phyloP scores from a whole-genome alignment of 2,329 filamentous ascomycete species.

The Teratosphaeria zuluensis region DNA sequence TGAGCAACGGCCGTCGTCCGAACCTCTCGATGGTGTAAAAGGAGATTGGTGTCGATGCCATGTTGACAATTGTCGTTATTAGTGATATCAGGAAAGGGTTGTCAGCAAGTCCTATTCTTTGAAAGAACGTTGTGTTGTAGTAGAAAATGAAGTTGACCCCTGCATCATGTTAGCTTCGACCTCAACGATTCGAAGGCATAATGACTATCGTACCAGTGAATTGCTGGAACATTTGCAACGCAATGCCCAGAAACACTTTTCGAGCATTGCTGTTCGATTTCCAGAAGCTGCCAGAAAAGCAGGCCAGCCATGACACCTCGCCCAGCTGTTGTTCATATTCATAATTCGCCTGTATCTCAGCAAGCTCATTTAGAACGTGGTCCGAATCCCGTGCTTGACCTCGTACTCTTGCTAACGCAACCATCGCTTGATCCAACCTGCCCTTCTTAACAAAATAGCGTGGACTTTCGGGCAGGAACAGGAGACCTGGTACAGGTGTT shows the following conservation, averaged over 20 bases:
- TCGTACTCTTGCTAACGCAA: constrained; percentile 58
- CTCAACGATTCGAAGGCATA: not conserved
- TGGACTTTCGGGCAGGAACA: constrained; percentile 73
- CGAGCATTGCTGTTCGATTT: constrained; percentile 43
- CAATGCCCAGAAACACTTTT: constrained; percentile 37
- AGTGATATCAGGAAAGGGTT: constrained; percentile 77
- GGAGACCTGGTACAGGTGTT: constrained; percentile 44
- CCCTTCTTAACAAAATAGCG: constrained; percentile 77
- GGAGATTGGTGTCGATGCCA: constrained; percentile 72
- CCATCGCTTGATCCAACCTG: constrained; percentile 55
- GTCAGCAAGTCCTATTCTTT: constrained; percentile 48
- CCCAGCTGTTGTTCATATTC: constrained; percentile 67
- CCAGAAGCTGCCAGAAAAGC: constrained; percentile 47
- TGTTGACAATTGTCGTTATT: constrained; percentile 83
- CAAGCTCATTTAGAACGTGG: constrained; percentile 67
- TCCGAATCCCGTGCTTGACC: constrained; percentile 64
- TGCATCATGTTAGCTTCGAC: not conserved
- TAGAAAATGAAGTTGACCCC: constrained; percentile 74
- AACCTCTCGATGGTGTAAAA: constrained; percentile 80
- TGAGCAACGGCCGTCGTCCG: constrained; percentile 70
- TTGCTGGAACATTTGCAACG: constrained; percentile 42
- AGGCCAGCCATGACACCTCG: constrained; percentile 42
- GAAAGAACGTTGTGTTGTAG: constrained; percentile 71
- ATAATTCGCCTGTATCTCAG: constrained; percentile 82
- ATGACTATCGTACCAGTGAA: constrained; percentile 49